Percentiles rank a stretch among this genome's conserved stretches.
Conservation (phyloP, 116 monocot genomes). For the Thalassia testudinum region DNA sequence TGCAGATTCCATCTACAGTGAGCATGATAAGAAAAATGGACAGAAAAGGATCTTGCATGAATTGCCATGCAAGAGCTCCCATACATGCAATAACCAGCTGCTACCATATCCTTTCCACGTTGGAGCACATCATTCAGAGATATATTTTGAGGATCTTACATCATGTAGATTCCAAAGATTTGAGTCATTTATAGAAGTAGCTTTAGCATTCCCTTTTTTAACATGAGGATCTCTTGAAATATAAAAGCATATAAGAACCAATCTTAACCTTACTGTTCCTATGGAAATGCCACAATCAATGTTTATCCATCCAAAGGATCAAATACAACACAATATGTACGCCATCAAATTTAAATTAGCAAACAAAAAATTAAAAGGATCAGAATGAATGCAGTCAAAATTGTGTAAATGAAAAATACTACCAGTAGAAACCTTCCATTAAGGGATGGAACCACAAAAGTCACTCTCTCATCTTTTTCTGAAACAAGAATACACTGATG, state of each 20-base stretch:
- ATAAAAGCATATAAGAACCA: too few relatives aligned
- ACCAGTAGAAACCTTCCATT: slow-evolving; percentile 97
- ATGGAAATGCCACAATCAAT: slow-evolving; percentile 97
- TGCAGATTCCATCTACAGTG: neutral
- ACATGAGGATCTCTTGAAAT: too few relatives aligned
- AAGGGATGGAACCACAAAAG: slow-evolving; percentile 66
- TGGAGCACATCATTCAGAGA: slow-evolving; percentile 92
- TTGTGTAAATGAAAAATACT: too few relatives aligned
- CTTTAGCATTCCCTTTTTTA: too few relatives aligned
- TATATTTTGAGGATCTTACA: slow-evolving; percentile 42
- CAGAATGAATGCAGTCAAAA: too few relatives aligned
- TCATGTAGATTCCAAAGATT: slow-evolving; percentile 92
- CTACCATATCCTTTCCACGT: slow-evolving; percentile 76
- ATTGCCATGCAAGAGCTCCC: too few relatives aligned
- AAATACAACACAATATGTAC: slow-evolving; percentile 91
- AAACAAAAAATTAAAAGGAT: too few relatives aligned
- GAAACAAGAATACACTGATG: too few relatives aligned
- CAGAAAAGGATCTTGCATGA: too few relatives aligned
- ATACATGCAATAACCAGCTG: too few relatives aligned
- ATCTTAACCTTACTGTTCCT: slow-evolving; percentile 98
- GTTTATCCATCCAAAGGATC: slow-evolving; percentile 98
- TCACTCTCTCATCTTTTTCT: slow-evolving; percentile 86
- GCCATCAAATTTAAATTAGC: slow-evolving; percentile 7
- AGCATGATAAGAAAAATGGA: neutral
- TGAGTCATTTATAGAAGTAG: too few relatives aligned